phyloP scores from a whole-genome alignment of 306 rosid species.

The Albizia julibrissin region DNA sequence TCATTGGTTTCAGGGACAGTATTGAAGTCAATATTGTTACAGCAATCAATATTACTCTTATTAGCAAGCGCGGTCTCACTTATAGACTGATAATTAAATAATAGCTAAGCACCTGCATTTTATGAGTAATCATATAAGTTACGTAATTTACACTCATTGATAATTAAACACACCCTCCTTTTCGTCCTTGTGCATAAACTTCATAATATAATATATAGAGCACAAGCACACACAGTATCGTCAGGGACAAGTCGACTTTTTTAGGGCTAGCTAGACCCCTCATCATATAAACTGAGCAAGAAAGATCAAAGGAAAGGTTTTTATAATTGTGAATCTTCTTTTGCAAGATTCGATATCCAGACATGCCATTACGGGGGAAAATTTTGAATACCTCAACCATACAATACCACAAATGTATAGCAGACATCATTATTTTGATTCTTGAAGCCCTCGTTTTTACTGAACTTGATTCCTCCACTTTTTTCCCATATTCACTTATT shows the following conservation, averaged over 20 bases:
- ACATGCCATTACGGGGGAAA: background rate
- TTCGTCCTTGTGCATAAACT: background rate
- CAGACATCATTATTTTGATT: background rate
- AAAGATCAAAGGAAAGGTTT: background rate
- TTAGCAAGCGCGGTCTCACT: background rate
- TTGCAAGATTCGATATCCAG: background rate
- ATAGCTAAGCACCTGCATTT: background rate
- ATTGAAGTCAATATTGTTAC: background rate
- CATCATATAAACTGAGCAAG: constrained; percentile 7
- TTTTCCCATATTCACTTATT: background rate
- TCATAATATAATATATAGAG: background rate
- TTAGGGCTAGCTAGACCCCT: background rate
- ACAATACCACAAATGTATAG: background rate
- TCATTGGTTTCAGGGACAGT: background rate
- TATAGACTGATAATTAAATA: background rate
- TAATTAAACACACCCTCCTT: background rate
- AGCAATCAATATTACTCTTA: background rate
- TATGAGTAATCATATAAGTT: background rate
- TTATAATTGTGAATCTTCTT: background rate
- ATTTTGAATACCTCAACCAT: background rate
- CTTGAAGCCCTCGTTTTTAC: background rate
- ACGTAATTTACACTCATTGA: background rate
- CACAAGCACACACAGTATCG: background rate
- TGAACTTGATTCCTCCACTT: constrained; percentile 20
- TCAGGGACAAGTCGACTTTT: background rate